phyloP scores from a whole-genome alignment of 2,329 filamentous ascomycete genomes.

The Sclerotinia subarctica region DNA sequence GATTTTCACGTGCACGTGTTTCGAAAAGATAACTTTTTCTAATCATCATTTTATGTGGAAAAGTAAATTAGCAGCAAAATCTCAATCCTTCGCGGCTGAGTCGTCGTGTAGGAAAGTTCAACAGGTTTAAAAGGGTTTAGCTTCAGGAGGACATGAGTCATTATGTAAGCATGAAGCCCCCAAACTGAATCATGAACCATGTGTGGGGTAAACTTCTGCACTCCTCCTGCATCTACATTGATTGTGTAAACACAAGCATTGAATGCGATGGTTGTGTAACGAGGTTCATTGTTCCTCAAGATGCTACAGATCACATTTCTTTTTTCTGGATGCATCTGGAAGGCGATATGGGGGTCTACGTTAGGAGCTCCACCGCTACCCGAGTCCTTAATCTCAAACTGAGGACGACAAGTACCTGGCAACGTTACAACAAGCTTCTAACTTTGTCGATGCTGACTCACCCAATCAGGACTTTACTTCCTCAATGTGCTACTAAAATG shows the following conservation, averaged over 20 bases:
- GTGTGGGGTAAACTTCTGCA: not conserved
- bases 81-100: slow-evolving; percentile 20
- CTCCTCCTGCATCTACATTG: not conserved
- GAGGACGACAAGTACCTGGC: slow-evolving; percentile 7
- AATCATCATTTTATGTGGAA: not conserved
- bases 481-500: not conserved
- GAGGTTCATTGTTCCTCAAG: not conserved
- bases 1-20: not conserved
- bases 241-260: not conserved
- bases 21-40: not conserved
- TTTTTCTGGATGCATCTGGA: not conserved
- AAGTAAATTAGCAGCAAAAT: not conserved
- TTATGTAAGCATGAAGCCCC: slow-evolving; percentile 7
- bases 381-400: slow-evolving; percentile 7
- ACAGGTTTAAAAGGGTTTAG: slow-evolving; percentile 8
- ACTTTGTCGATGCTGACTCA: not conserved
- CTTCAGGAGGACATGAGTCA: slow-evolving; percentile 5
- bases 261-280: not conserved
- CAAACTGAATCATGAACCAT: not conserved
- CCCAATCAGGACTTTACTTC: not conserved
- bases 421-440: slow-evolving; percentile 14
- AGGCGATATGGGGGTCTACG: not conserved
- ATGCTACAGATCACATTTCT: not conserved
- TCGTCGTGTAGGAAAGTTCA: not conserved
- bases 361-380: not conserved